Evolutionary conservation across 768 basidiomycete genomes (phyloP).

Genomic region (Boletales sp.): DNA sequence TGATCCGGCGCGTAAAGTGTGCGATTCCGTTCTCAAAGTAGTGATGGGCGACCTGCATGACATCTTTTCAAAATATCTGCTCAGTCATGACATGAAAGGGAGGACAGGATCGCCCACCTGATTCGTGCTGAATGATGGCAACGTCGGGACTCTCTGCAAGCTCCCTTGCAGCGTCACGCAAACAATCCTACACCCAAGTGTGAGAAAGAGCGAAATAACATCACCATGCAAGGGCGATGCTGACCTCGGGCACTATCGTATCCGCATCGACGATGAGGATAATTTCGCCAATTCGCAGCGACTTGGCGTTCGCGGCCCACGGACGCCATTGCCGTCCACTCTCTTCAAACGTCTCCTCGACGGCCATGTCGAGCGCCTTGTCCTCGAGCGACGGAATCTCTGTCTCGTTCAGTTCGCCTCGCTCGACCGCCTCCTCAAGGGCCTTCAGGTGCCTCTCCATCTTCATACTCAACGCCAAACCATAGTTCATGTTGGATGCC

Average conservation of each 20-base stretch:
- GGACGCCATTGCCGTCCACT: slow-evolving; percentile 58
- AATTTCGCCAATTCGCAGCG: slow-evolving; percentile 72
- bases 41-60: slow-evolving; percentile 86
- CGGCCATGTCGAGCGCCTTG: slow-evolving; percentile 61
- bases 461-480: slow-evolving; percentile 41
- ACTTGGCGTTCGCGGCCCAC: slow-evolving; percentile 75
- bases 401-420: slow-evolving; percentile 40
- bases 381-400: slow-evolving; percentile 53
- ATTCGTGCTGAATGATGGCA: slow-evolving; percentile 90
- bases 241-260: slow-evolving; percentile 75
- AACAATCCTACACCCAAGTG: slow-evolving; percentile 58
- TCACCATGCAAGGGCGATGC: neutral
- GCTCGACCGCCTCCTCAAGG: slow-evolving; percentile 45
- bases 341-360: slow-evolving; percentile 70
- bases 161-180: slow-evolving; percentile 87
- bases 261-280: slow-evolving; percentile 87
- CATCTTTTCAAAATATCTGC: slow-evolving; percentile 43
- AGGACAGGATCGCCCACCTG: slow-evolving; percentile 38
- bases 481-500: slow-evolving; percentile 90
- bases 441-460: slow-evolving; percentile 33
- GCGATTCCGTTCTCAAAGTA: slow-evolving; percentile 92
- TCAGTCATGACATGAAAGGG: slow-evolving; percentile 21
- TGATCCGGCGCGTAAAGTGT: slow-evolving; percentile 90
- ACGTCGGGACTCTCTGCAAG: slow-evolving; percentile 79
- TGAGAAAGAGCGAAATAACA: neutral